These are phyloP conservation scores for Candida schatavii DNA, from an alignment of 805 yeast genomes.

Conservation along the genomic window DNA sequence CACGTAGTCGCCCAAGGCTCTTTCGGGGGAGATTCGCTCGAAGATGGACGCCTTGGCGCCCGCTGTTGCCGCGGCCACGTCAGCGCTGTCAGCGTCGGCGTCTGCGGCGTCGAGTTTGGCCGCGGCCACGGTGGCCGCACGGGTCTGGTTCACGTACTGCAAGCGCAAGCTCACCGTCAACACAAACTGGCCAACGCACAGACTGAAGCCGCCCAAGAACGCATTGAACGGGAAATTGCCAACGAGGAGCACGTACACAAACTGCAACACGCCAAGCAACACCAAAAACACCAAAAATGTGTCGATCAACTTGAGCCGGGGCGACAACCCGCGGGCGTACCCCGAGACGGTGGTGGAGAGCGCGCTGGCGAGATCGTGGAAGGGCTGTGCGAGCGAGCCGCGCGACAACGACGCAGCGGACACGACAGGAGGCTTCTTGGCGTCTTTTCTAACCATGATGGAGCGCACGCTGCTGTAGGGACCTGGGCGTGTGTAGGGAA, in stretches of 20 bases:
- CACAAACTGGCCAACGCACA: conserved; percentile 95
- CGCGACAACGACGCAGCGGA: conserved; percentile 1
- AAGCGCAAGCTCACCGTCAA: conserved; percentile 78
- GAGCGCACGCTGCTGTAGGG: no score
- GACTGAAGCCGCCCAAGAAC: conserved; percentile 85
- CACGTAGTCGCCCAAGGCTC: conserved; percentile 84
- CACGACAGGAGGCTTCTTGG: conserved; percentile 10
- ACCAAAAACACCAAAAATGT: conserved; percentile 73
- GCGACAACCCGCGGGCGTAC: conserved; percentile 35
- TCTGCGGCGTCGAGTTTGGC: conserved; percentile 7
- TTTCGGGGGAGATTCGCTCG: conserved; percentile 30
- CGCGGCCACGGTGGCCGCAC: conserved; percentile 5
- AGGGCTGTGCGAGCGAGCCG: conserved; percentile 7
- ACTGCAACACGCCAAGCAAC: conserved; percentile 72
- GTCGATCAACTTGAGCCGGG: conserved; percentile 68
- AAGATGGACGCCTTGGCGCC: conserved; percentile 10
- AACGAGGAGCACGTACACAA: conserved; percentile 67
- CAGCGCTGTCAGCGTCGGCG: conserved; percentile 5
- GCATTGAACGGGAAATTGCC: conserved; percentile 98
- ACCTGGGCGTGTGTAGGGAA: no score
- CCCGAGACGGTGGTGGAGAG: conserved; percentile 32
- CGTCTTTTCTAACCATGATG: conserved; percentile 40
- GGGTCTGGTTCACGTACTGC: conserved; percentile 43
- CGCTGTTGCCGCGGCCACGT: conserved; percentile 10
- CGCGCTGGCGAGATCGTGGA: conserved; percentile 26